Evolutionary conservation across 1,284 basidiomycete species (phyloP).

Genomic region (Ustilago loliicola): DNA sequence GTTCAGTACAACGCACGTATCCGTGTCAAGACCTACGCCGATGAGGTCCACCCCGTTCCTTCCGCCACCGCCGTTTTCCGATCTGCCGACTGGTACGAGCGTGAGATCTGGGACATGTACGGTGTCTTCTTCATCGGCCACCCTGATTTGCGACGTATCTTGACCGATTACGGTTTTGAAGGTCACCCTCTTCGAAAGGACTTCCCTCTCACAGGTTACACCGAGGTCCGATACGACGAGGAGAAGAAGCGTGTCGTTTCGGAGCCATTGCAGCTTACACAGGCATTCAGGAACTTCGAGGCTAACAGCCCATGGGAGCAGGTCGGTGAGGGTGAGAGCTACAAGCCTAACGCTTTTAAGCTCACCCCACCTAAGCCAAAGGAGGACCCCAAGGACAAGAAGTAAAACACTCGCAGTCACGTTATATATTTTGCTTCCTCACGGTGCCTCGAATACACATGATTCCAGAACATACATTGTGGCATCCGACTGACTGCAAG

Average conservation of each 20-base stretch:
- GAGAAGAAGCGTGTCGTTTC: slow-evolving; percentile 98
- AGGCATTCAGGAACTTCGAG: slow-evolving; percentile 98
- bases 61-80: slow-evolving; percentile 84
- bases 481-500: neutral
- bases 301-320: slow-evolving; percentile 89
- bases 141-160: slow-evolving; percentile 94
- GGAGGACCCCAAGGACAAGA: slow-evolving; percentile 70
- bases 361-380: slow-evolving; percentile 72
- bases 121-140: slow-evolving; percentile 97
- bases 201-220: slow-evolving; percentile 97
- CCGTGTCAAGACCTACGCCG: slow-evolving; percentile 97
- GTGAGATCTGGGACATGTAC: slow-evolving; percentile 98
- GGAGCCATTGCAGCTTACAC: slow-evolving; percentile 96
- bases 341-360: slow-evolving; percentile 74
- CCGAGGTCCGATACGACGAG: slow-evolving; percentile 97
- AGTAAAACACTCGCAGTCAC: slow-evolving; percentile 33
- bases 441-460: neutral
- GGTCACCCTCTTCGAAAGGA: slow-evolving; percentile 98
- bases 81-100: slow-evolving; percentile 98
- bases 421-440: neutral
- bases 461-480: neutral
- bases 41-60: slow-evolving; percentile 94
- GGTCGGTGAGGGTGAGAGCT: slow-evolving; percentile 84
- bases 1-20: slow-evolving; percentile 81
- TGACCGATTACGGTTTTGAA: slow-evolving; percentile 99